Evolutionary conservation across 768 basidiomycete species (phyloP), one percentile per base, ranked within the genome.

Genomic region (Mycena capillaripes): DNA sequence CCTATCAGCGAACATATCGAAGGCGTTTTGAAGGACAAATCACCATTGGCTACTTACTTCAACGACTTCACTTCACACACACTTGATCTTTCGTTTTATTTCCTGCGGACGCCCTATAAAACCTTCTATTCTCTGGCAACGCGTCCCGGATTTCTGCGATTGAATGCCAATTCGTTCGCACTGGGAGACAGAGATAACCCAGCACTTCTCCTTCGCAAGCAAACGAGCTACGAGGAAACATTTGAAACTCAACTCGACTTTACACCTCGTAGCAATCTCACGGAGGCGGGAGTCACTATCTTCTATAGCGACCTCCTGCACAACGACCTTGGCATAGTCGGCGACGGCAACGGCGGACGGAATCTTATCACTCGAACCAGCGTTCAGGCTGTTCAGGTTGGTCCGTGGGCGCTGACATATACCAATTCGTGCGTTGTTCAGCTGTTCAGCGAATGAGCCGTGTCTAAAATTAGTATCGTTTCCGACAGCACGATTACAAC

Each of bases 81-180:
- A 0, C 80, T 84, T 17, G 82, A 83, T 60, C 29, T 75, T 12
- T 74, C 78, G 11, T 84, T 83, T 76, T 86, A 84, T 74, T 81
- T 80, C 65, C 76, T 85, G 55, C 81, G 85, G 12, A 85, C 81
- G 12, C 84, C 84, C 14, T 85, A 84, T 71, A 84, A 83, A 65
- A 59, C 76, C 7, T 85, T 85, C 75, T 66, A 83, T 66, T 81
- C 80, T 8, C 73, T 84, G 56, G 77, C 76, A 14, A 72, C 77
- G 8, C 78, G 79, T 21, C 77, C 70, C 3, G 78, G 81, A 1
- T 79, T 75, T 44, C 81, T 86, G 48, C 78, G 82, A 11, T 29
- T 86, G 19, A 66, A 69, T 23, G 82, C 76, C 30, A 85, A 83
- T 71, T 68, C 83, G 12, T 85, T 83, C 63, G 82, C 83, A 12